Percentiles rank a stretch among this genome's conserved stretches.
Evolutionary conservation across 495 filamentous ascomycete species (phyloP).

Genomic region (Penicillium nucicola): DNA sequence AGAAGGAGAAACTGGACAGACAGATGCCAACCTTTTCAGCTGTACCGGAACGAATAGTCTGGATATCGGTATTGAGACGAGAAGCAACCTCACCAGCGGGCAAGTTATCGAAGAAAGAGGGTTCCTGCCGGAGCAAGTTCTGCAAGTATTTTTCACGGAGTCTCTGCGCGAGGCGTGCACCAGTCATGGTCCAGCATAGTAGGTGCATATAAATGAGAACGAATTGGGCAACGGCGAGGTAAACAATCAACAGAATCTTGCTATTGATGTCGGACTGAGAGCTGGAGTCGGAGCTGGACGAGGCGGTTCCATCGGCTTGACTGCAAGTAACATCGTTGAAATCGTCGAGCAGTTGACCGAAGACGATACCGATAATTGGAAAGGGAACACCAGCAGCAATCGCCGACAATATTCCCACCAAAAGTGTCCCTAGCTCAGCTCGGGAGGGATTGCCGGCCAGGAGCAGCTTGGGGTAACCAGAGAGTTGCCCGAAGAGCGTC

Average conservation of each 20-base stretch:
- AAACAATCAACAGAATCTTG: constrained; percentile 61
- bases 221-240: constrained; percentile 61
- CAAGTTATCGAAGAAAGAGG: constrained; percentile 56
- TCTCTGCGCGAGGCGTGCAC: constrained; percentile 59
- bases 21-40: constrained; percentile 66
- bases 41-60: constrained; percentile 59
- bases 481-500: constrained; percentile 31
- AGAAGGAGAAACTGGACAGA: constrained; percentile 56
- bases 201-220: constrained; percentile 53
- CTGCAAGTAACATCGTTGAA: constrained; percentile 59
- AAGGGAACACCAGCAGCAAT: constrained; percentile 66
- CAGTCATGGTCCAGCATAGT: constrained; percentile 58
- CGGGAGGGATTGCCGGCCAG: constrained; percentile 29
- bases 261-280: constrained; percentile 47
- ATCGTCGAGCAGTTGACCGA: constrained; percentile 64
- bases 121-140: constrained; percentile 57
- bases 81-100: constrained; percentile 60
- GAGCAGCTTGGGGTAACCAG: constrained; percentile 40
- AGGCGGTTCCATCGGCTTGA: constrained; percentile 18
- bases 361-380: constrained; percentile 64
- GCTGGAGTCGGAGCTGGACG: constrained; percentile 9
- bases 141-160: constrained; percentile 58
- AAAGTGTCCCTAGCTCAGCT: constrained; percentile 16
- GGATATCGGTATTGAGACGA: constrained; percentile 57
- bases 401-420: constrained; percentile 46